Evolutionary conservation across 805 yeast genomes (phyloP), one percentile per base, ranked within the genome.

Genomic region (Metschnikowia colocasiae): DNA sequence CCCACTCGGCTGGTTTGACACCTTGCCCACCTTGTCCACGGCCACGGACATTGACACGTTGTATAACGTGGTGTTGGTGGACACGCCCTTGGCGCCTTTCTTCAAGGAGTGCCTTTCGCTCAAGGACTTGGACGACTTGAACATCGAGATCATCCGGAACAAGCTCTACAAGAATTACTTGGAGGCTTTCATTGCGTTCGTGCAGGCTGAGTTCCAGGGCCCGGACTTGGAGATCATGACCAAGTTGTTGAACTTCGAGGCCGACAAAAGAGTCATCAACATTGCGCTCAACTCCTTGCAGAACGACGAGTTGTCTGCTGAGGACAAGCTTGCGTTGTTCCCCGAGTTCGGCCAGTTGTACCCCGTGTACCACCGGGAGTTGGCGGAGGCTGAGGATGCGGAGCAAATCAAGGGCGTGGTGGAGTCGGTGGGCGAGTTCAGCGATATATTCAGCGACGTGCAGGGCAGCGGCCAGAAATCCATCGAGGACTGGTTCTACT

Each of bases 1-100:
- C 64, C 99, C 99, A 0, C 75, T 94, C 58, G 99, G 99, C 38
- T 91, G 97, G 97, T 94, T 94, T 61, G 99, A 94, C 58, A 92
- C 98, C 6, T 79, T 94, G 57, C 99, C 99, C 30, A 92, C 98
- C 0, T 76, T 94, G 49, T 81, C 94, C 13, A 94, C 92, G 42
- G 97, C 98, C 40, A 89, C 97, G 2, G 98, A 92, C 67, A 81
- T 92, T 48, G 96, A 90, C 59, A 82, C 94, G n/a, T 76, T 94
- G 59, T 94, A 92, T 71, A 85, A 85, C 59, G 87, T 95, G 1
- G 99, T 94, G 12, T 74, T 94, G 49, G 85, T 94, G 46, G 99
- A 94, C 68, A 94, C 99, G 6, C 99, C 99, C 4, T 78, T 94
- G 63, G 98, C 99, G 1, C 96, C 97, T 34, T 94, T 91, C 69